Base-by-base conservation (phyloP, 139 green algal genomes). In the Chlamydomonas sp. region DNA sequence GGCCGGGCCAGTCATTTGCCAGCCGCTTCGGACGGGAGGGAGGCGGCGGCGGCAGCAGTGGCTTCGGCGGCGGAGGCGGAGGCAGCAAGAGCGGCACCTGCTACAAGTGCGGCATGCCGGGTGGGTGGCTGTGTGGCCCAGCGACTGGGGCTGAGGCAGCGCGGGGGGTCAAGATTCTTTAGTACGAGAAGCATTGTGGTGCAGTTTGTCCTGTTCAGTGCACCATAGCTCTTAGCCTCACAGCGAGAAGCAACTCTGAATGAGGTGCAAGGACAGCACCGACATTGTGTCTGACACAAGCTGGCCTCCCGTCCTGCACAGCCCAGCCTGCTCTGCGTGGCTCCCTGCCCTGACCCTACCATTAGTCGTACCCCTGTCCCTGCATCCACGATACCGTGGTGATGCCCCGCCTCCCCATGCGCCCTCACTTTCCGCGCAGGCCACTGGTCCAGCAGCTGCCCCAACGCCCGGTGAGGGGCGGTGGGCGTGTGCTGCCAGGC, bases 71-170 rank as follows among this genome's bases (percentile, higher is more conserved):
- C 1, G 68, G 68, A 2, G 64, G 79, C 20, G 78, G 59, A 62
- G 85, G 60, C n/a, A n/a, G 58, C 9, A 57, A 31, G 49, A 68
- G 66, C 18, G 79, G 68, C 63, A 75, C 17, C 63, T 90, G 86
- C 86, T 90, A 84, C 86, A 90, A 90, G 72, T 90, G 86, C 63
- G 86, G 86, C 9, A 61, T 87, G 86, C 62, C 72, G 62, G 86
- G 86, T 88, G 83, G 5, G 74, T 60, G 4, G 72, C 20, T 18
- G 18, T 18, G 10, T 71, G 9, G 66, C 66, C 66, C 12, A 71
- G 66, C 12, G 10, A 71, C 10, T 14, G 12, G 20, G 72, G 4
- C 10, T 10, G 17, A 3, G 72, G 72, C 20, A 78, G 72, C 4
- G 72, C 4, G 16, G 4, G n/a, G 59, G n/a, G 20, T 61, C 72